Conservation (phyloP, 495 filamentous ascomycete genomes). For the Hypoxylon perforatum region DNA sequence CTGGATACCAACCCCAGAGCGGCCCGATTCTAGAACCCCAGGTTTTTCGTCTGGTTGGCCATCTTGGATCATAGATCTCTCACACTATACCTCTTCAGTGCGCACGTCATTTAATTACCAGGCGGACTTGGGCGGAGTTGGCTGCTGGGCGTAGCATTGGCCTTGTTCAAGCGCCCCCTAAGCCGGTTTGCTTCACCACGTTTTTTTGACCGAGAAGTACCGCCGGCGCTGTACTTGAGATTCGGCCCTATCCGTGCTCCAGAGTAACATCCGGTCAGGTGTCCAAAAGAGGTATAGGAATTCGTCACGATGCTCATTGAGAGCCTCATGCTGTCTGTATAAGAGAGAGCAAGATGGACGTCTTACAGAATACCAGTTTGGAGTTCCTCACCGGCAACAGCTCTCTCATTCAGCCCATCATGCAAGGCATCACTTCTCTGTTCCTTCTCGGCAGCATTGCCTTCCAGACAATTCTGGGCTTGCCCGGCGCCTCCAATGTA, state of each 20-base stretch:
- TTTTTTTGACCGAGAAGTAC: slow-evolving; percentile 30
- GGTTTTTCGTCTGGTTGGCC: slow-evolving; percentile 23
- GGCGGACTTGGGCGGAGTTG: slow-evolving; percentile 22
- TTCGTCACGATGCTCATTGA: slow-evolving; percentile 30
- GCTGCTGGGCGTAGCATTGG: slow-evolving; percentile 22
- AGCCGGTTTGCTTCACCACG: slow-evolving; percentile 8
- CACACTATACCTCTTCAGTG: slow-evolving; percentile 17
- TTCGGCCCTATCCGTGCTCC: slow-evolving; percentile 38
- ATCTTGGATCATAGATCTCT: slow-evolving; percentile 6
- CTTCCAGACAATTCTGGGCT: slow-evolving; percentile 58
- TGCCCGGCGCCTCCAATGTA: slow-evolving; percentile 46
- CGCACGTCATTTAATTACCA: slow-evolving; percentile 29
- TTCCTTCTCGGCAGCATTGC: slow-evolving; percentile 59
- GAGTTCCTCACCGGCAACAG: slow-evolving; percentile 38
- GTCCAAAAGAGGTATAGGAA: slow-evolving; percentile 33
- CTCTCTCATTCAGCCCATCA: slow-evolving; percentile 54
- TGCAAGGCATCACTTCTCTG: slow-evolving; percentile 56
- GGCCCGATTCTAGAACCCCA: slow-evolving; percentile 40
- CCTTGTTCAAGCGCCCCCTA: slow-evolving; percentile 30
- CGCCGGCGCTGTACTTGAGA: slow-evolving; percentile 29
- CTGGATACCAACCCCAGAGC: slow-evolving; percentile 30
- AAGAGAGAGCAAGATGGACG: slow-evolving; percentile 39
- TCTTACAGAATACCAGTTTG: slow-evolving; percentile 30
- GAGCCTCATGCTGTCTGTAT: slow-evolving; percentile 33
- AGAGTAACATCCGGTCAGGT: slow-evolving; percentile 27